Evolutionary conservation across 495 filamentous ascomycete genomes (phyloP), one percentile per base, ranked within the genome.

Genomic region (Schizothecium vesticola): DNA sequence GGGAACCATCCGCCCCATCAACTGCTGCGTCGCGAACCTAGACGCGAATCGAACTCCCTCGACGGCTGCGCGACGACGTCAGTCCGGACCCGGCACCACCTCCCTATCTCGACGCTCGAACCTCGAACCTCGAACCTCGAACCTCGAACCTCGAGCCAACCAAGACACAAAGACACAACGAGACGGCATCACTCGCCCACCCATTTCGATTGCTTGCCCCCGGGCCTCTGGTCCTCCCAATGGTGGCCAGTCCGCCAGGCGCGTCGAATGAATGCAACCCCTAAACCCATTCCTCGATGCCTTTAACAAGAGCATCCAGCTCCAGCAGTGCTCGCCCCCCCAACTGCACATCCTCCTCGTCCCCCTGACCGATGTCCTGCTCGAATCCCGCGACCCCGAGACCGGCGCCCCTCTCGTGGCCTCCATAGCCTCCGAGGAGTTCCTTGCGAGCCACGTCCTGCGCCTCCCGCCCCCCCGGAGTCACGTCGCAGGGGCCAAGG

Each of bases 231-330:
- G 24, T 25, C 64, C 67, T 57, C 68, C 69, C 70, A 69, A 76
- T 77, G 74, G 72, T 77, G 70, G 72, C 71, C 28, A 63, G 29
- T 56, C 61, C 60, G 25, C 70, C 69, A 55, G 64, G 55, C 72
- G 67, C 71, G 73, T 75, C 71, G 77, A 78, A 73, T 79, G 94
- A 92, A 97, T 98, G 94, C 94, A 94, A 89, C 92, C 95, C 83
- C 88, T 98, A 89, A 99, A 98, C 81, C 95, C 96, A 77, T 97
- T 97, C 80, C 87, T 99, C 76, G 89, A 91, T 84, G 92, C 96
- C 83, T 97, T 98, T 90, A 97, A 97, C 86, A 91, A 92, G 83
- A 97, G 92, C 85, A 87, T 91, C 77, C 86, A 97, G 73, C 93
- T 92, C 66, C 83, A 91, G 77, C 96, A 97, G 88, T 98, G 96